These are phyloP conservation scores for Arachis stenosperma DNA, from an alignment of 306 rosid genomes.

Conservation along the genomic window DNA sequence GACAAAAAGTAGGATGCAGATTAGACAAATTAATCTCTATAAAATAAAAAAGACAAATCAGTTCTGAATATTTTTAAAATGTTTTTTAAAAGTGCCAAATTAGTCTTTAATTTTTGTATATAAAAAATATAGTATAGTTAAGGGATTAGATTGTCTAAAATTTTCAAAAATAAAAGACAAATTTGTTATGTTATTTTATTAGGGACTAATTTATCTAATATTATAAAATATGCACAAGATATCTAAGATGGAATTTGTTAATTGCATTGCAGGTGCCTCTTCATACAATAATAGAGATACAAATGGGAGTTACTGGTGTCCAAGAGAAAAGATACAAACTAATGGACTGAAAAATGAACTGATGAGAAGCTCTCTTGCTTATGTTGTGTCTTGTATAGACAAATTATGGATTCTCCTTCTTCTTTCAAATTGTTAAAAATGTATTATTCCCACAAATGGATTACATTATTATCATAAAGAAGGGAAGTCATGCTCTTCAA, in stretches of 20 bases:
- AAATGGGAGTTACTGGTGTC: constrained; percentile 98
- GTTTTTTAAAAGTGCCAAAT: too few relatives aligned
- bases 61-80: too few relatives aligned
- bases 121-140: too few relatives aligned
- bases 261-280: constrained; percentile 89
- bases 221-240: background rate
- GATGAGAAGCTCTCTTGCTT: constrained; percentile 27
- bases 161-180: too few relatives aligned
- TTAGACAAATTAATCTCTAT: too few relatives aligned
- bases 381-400: constrained; percentile 32
- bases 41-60: too few relatives aligned
- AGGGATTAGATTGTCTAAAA: too few relatives aligned
- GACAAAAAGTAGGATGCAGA: too few relatives aligned
- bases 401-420: constrained; percentile 50
- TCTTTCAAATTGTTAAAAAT: constrained; percentile 46
- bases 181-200: too few relatives aligned
- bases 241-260: constrained; percentile 29
- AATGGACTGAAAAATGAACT: constrained; percentile 65
- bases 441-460: constrained; percentile 45
- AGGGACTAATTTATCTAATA: too few relatives aligned
- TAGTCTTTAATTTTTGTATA: too few relatives aligned
- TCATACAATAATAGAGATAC: constrained; percentile 96
- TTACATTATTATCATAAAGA: constrained; percentile 34
- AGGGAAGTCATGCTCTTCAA: constrained; percentile 35
- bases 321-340: constrained; percentile 97